Evolutionary conservation across 2,329 filamentous ascomycete species (phyloP), one percentile per base, ranked within the genome.

Genomic region (Neofusicoccum cordaticola): DNA sequence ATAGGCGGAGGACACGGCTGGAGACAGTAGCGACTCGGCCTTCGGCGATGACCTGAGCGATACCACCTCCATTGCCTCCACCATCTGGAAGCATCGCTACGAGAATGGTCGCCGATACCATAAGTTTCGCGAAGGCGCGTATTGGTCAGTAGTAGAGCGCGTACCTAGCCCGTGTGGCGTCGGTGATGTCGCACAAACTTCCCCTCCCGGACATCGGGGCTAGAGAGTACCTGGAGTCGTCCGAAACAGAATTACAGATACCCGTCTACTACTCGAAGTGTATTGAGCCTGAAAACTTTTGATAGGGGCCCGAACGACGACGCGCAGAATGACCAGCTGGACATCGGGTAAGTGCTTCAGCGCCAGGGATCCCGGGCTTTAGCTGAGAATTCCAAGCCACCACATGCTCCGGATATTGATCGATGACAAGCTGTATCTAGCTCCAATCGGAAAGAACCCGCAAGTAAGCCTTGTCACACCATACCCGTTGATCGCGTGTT

Each of bases 11-110:
- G n/a, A 48, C n/a, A 7, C 45, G n/a, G 27, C 45, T 19, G 44
- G 34, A 8, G 67, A 71, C n/a, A 69, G 69, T 35, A 65, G 66
- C 15, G 72, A 74, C 58, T 73, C 70, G 5, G 69, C 70, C 4
- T 71, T 69, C 62, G 71, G 69, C 22, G 67, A 70, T 6, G 69
- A 71, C 41, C n/a, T 71, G 11, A 72, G 68, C 62, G 71, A 73
- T 53, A 73, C 71, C 13, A 73, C 72, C 3, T 73, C 72, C 9
- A 71, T 74, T 19, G 66, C 72, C 0, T 73, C 70, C 3, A 71
- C 68, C 31, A 74, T 75, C 61, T 68, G 69, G 67, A 67, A 63
- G 35, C 70, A 74, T 51, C 71, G 72, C 48, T 73, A 71, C 35
- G 72, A 66, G 60, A 44, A 66, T 35, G 64, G 64, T n/a, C 35